phyloP scores from a whole-genome alignment of 2,329 filamentous ascomycete species.

The Thelonectria rubi region DNA sequence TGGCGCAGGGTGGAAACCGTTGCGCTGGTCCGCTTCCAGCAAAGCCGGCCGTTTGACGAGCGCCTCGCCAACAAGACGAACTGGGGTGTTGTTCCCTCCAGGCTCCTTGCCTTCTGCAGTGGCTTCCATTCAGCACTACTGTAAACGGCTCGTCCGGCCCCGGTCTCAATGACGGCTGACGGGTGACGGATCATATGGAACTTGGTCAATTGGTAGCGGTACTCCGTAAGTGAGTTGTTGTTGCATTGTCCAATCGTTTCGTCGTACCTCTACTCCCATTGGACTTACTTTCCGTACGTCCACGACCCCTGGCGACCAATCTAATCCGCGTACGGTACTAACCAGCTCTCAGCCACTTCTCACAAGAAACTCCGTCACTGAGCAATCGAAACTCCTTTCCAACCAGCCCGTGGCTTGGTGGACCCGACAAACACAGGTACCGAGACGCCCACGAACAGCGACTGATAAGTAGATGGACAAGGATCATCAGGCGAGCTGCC shows the following conservation, averaged over 20 bases:
- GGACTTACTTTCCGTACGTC: not conserved
- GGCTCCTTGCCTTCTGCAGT: slow-evolving; percentile 1
- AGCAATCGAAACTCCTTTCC: slow-evolving; percentile 18
- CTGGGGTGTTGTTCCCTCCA: slow-evolving; percentile 4
- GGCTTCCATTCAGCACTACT: slow-evolving; percentile 14
- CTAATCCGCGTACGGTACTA: not conserved
- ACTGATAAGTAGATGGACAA: slow-evolving; percentile 40
- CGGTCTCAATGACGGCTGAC: slow-evolving; percentile 21
- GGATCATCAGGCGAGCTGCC: slow-evolving; percentile 44
- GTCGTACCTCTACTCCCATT: slow-evolving; percentile 8
- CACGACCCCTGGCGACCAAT: not conserved
- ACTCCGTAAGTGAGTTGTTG: not conserved
- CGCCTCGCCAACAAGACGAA: slow-evolving; percentile 18
- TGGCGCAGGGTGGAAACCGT: slow-evolving; percentile 38
- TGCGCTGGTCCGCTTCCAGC: slow-evolving; percentile 34
- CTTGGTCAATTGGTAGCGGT: slow-evolving; percentile 1
- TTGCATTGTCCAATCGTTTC: slow-evolving; percentile 11
- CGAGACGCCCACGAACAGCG: slow-evolving; percentile 34
- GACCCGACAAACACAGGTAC: slow-evolving; percentile 30
- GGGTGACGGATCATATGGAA: slow-evolving; percentile 2
- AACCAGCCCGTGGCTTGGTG: slow-evolving; percentile 26
- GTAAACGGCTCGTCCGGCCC: slow-evolving; percentile 32
- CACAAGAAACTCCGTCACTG: not conserved
- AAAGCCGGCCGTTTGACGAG: slow-evolving; percentile 34
- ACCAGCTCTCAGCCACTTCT: not conserved